Evolutionary conservation across 2,329 filamentous ascomycete species (phyloP).

Genomic region (Rhynchosporium secalis): DNA sequence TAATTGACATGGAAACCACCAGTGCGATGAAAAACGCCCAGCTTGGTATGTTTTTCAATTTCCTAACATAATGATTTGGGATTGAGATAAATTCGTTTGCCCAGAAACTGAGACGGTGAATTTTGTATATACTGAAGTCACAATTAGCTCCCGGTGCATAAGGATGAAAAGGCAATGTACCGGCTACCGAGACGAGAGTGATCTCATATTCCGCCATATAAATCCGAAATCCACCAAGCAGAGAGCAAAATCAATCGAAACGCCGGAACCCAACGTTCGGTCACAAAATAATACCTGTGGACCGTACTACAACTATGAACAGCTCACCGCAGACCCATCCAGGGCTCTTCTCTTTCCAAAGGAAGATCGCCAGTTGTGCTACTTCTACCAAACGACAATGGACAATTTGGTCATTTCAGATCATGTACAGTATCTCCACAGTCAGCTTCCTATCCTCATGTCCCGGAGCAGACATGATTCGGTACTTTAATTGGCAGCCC

Average conservation of each 20-base stretch:
- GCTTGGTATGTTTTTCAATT: not conserved
- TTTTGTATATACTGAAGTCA: too few species aligned
- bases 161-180: constrained; percentile 18
- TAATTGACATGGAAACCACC: not conserved
- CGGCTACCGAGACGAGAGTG: constrained; percentile 24
- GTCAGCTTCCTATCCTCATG: constrained; percentile 21
- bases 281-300: not conserved
- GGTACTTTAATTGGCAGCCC: constrained; percentile 18
- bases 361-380: constrained; percentile 16
- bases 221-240: not conserved
- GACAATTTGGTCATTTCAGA: constrained; percentile 17
- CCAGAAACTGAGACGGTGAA: too few species aligned
- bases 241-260: not conserved
- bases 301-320: not conserved
- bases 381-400: constrained; percentile 21
- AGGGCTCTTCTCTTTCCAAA: constrained; percentile 12
- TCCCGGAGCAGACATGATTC: constrained; percentile 16
- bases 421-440: constrained; percentile 23
- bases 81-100: too few species aligned
- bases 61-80: too few species aligned
- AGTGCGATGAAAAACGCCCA: constrained; percentile 26
- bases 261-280: not conserved
- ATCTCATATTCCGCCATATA: constrained; percentile 22
- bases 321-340: not conserved
- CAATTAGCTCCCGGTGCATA: constrained; percentile 17